Percentiles rank a stretch among this genome's conserved stretches.
Evolutionary conservation across 2,329 filamentous ascomycete species (phyloP).

Genomic region (Paracorniculantispora psalliotae): DNA sequence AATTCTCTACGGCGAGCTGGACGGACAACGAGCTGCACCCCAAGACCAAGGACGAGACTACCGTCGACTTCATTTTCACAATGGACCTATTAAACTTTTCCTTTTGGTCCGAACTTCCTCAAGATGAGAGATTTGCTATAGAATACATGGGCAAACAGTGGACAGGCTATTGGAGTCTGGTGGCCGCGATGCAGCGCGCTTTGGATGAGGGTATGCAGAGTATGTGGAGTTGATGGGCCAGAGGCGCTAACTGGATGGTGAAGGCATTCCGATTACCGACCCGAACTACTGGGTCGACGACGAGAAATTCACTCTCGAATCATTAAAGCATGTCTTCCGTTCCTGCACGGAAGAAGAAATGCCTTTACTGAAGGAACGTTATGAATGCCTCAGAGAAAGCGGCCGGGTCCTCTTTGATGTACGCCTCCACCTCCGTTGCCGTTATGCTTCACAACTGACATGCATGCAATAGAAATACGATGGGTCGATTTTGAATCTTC

Average conservation of each 20-base stretch:
- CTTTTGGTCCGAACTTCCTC: conserved; percentile 77
- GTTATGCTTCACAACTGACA: background rate
- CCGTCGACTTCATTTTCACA: conserved; percentile 89
- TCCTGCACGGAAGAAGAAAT: conserved; percentile 84
- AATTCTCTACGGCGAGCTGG: conserved; percentile 83
- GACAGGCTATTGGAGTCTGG: conserved; percentile 95
- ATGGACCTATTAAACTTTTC: conserved; percentile 97
- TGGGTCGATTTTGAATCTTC: conserved; percentile 67
- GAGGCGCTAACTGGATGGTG: conserved; percentile 13
- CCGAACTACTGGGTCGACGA: conserved; percentile 81
- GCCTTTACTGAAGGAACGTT: conserved; percentile 72
- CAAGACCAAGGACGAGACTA: conserved; percentile 70
- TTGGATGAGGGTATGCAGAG: conserved; percentile 66
- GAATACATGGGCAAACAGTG: conserved; percentile 75
- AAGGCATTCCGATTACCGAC: conserved; percentile 82
- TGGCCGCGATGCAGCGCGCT: conserved; percentile 80
- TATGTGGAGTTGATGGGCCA: background rate
- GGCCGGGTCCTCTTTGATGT: conserved; percentile 75
- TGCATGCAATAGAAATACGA: conserved; percentile 59
- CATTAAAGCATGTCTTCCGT: conserved; percentile 73
- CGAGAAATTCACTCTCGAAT: conserved; percentile 68
- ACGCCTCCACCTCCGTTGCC: conserved; percentile 23
- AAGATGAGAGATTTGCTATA: conserved; percentile 73
- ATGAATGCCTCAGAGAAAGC: conserved; percentile 77
- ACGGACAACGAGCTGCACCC: conserved; percentile 86